Base-by-base conservation (phyloP, 257 asterid genomes). In the Thymus quinquecostatus region DNA sequence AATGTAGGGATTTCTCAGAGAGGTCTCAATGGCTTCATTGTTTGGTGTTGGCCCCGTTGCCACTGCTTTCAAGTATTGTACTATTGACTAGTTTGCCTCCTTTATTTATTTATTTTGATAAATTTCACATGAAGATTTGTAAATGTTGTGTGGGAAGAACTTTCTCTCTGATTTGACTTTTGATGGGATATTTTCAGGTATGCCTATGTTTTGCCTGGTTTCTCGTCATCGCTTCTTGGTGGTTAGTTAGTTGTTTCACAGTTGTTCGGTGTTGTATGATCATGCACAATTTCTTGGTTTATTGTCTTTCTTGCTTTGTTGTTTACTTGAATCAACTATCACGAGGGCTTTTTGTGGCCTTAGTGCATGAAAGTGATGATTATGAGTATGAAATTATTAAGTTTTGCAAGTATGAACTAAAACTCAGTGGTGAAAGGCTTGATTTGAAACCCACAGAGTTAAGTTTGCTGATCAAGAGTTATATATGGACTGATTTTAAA, bases 181-280 rank as follows among this genome's bases (percentile, higher is more conserved):
- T 32, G 49, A 32, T 63, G 69, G 28, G 30, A 64, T 62, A 49
- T 76, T 65, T 66, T 44, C 75, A 81, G 86, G 77, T 84, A 84
- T 75, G 84, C 87, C 78, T 79, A 68, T 54, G 79, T 82, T 48
- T 72, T 81, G 72, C 83, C 89, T 65, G 83, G 85, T 68, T 84
- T 84, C 74, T 80, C 85, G 7, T 75, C 81, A 61, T 79, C 79
- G 44, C 85, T 84, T 74, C 82, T 84, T 47, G 85, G 85, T 8
- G 85, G 89, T 82, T 38, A 77, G 83, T 79, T 40, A 51, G 34
- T 63, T 49, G 60, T 45, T 64, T 72, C 53, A 57, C n/a, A 30
- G 29, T 32, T 44, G 63, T 56, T 49, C 14, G 2, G n/a, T 30
- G n/a, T 41, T 10, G 4, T 43, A 55, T 68, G n/a, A 12, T 33